A percentile compares a stretch with the other conserved stretches of the same genome.
These are phyloP conservation scores for Chloropicon primus DNA, from an alignment of 139 green algal species.

Conservation along the genomic window DNA sequence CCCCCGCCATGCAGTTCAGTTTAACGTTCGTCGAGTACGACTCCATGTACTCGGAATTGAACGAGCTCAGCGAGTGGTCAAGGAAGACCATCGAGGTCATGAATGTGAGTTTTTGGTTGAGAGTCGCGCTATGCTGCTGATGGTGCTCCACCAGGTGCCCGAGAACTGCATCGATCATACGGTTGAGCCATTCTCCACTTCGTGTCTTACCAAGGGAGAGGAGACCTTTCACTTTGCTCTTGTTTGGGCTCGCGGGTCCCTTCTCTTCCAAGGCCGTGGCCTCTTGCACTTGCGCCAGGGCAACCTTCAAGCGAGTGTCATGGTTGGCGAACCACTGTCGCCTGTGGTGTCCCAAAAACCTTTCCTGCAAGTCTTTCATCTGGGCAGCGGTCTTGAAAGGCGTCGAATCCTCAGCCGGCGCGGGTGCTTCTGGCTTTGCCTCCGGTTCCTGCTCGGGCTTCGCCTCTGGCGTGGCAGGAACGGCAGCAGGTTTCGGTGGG, in stretches of 20 bases:
- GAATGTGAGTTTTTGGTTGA: neutral
- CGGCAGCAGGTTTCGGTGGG: no score
- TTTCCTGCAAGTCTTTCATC: neutral
- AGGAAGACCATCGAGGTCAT: neutral
- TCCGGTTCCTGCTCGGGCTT: neutral
- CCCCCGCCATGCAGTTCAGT: neutral
- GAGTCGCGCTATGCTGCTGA: neutral
- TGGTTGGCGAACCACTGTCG: neutral
- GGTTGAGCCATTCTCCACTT: neutral
- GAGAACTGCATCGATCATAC: neutral
- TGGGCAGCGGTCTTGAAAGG: neutral
- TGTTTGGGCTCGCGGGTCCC: neutral
- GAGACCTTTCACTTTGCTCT: neutral
- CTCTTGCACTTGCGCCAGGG: neutral
- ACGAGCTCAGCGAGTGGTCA: neutral
- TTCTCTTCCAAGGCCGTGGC: neutral
- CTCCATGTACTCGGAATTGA: neutral
- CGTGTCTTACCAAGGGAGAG: neutral
- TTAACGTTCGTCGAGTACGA: neutral
- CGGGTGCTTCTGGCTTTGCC: neutral
- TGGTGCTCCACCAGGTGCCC: neutral
- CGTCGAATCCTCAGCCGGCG: neutral
- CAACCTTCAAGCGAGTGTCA: neutral
- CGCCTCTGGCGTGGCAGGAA: neutral
- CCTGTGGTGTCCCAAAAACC: neutral